Evolutionary conservation across 169 alveolate genomes (phyloP), one percentile per base, ranked within the genome.

Genomic region (Cytauxzoon felis): DNA sequence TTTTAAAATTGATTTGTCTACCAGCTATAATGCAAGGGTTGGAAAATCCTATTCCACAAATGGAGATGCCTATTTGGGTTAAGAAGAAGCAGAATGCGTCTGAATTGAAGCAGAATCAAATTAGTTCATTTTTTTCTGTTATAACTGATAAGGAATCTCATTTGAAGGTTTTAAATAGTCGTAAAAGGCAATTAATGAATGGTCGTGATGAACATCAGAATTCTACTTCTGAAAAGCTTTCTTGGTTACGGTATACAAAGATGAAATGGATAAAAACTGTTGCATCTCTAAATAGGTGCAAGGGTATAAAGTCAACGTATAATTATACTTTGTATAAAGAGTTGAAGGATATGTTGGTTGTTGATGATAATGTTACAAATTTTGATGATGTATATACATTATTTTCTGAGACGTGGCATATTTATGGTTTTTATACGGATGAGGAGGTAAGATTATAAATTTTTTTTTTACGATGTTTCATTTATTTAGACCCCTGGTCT

Each of bases 11-110:
- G 50, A 91, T 96, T 19, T 90, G 94, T 16, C 94, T 96, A 34
- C 98, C 99, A 3, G 98, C 98, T n/a, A 94, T 96, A 32, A 56
- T 93, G 40, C 96, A 96, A 70, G 95, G 96, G 53, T 81, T 96
- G 47, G 82, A 80, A 29, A 95, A 96, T 72, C 98, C 98, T 8
- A 78, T 91, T 21, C 98, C 98, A 1, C 88, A 89, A 61, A 93
- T 96, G 24, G 84, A 92, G 42, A 87, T 91, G 48, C 99, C 99
- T 8, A 97, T 90, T 9, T 96, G 99, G 99, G 88, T 95, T 18
- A 86, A 91, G 41, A 86, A 82, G 48, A 57, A 72, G 19, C 47
- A 87, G 23, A 80, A 82, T 48, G 89, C 81, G 18, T 23, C 67
- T 27, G 87, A 87, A 5, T 61, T 49, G 23, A 88, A 54, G 13